Evolutionary conservation across 352 stramenopile genomes (phyloP), one percentile per base, ranked within the genome.

Genomic region (Peronospora farinosa): DNA sequence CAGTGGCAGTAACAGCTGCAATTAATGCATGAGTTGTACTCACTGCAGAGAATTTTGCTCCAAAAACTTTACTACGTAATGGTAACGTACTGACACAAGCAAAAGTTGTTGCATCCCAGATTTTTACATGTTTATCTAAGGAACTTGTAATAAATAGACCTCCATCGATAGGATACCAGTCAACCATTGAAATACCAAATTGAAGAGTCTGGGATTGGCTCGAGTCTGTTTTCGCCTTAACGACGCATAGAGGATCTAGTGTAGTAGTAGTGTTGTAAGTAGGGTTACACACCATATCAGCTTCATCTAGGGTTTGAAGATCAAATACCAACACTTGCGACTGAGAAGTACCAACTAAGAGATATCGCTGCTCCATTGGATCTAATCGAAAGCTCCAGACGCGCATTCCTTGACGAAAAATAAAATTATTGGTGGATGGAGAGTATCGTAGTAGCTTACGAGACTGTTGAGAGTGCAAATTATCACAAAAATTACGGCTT

Each of bases 161-260:
- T 3, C 62, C 78, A 54, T 96, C 86, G 5, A 92, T 63, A 0
- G 84, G 83, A 51, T 91, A 95, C 85, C 85, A 95, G 36, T 89
- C 74, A n/a, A 95, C 75, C 37, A 69, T 67, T 15, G 81, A 81
- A 27, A 95, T 62, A 33, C 81, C 81, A n/a, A 74, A 79, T 37
- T 76, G 72, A 23, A 81, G 39, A 3, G 46, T 40, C 23, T 57
- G 35, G 3, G 42, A 19, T 23, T 17, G 37, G 0, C 5, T 35
- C 13, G 10, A 43, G 31, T 47, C 13, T 0, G 32, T 40, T 46
- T 46, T 65, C 6, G 68, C 61, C 37, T 38, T 25, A 13, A 48
- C 54, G n/a, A 32, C 36, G 33, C 17, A 69, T 2, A 71, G 23
- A 2, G 73, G 56, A 3, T 67, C 43, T 35, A 84, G 37, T 21